Percentiles rank a stretch among this genome's conserved stretches.
Evolutionary conservation across 257 asterid genomes (phyloP).

Genomic region (Fraxinus anomala): DNA sequence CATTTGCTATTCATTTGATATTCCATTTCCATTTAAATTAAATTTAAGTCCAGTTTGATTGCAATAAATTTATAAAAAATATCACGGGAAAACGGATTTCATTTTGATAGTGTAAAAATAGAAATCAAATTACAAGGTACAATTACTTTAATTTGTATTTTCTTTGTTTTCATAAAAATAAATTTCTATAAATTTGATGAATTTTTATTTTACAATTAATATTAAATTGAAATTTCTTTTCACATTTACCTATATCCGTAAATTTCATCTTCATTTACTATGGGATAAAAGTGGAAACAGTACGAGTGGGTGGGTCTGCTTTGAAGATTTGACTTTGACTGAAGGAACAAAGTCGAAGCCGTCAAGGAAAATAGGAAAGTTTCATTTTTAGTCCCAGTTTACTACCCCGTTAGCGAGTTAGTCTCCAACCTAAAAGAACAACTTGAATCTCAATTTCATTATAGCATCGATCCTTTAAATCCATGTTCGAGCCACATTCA

Average conservation of each 20-base stretch:
- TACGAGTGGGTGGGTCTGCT: conserved; percentile 48
- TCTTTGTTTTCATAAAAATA: no score
- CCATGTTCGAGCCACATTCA: no score
- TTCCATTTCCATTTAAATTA: conserved; percentile 5
- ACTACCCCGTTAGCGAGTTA: background rate
- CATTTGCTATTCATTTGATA: conserved; percentile 1
- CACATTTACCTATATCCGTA: background rate
- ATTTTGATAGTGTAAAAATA: no score
- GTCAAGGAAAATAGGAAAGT: background rate
- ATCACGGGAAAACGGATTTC: no score
- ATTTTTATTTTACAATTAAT: no score
- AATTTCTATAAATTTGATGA: no score
- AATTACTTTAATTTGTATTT: no score
- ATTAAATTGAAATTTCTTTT: no score
- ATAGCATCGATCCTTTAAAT: no score
- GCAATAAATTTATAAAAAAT: no score
- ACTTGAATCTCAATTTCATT: background rate
- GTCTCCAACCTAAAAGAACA: background rate
- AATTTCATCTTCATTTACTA: conserved; percentile 29
- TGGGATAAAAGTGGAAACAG: conserved; percentile 39
- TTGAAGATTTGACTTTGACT: conserved; percentile 70
- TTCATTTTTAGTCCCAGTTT: background rate
- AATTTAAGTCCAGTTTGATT: no score
- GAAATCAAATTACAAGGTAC: no score
- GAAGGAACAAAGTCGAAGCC: background rate